Evolutionary conservation across 306 rosid genomes (phyloP).

Genomic region (Mimosa bimucronata): DNA sequence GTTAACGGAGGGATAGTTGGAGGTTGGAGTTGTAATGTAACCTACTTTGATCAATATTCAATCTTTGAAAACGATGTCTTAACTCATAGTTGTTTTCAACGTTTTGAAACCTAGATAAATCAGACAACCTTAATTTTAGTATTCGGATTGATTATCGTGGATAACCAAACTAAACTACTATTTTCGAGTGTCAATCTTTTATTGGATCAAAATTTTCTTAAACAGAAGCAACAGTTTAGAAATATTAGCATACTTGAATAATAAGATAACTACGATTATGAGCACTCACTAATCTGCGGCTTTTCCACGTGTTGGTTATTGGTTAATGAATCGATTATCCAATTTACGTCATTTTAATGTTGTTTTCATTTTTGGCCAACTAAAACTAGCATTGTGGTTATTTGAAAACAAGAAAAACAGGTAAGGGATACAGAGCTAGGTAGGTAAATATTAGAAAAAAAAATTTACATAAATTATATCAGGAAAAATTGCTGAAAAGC

Average conservation of each 20-base stretch:
- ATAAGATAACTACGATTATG: not conserved
- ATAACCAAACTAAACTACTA: conserved; percentile 16
- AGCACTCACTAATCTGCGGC: not conserved
- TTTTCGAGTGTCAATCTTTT: not conserved
- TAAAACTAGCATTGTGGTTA: not conserved
- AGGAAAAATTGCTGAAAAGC: too few species aligned
- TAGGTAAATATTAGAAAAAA: too few species aligned
- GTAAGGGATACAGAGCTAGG: not conserved
- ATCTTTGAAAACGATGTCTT: conserved; percentile 5
- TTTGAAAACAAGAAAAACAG: not conserved
- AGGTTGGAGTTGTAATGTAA: conserved; percentile 14
- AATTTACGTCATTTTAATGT: not conserved
- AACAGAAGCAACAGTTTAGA: not conserved
- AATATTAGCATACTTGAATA: not conserved
- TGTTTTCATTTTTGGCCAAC: not conserved
- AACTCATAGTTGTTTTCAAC: not conserved
- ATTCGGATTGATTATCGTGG: not conserved
- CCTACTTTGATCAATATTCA: not conserved
- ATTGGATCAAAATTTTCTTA: not conserved
- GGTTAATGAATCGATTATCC: not conserved
- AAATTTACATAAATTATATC: too few species aligned
- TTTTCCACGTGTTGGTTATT: not conserved
- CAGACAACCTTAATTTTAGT: not conserved
- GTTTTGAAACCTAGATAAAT: not conserved
- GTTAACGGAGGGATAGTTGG: conserved; percentile 1